A percentile compares a stretch with the other conserved stretches of the same genome.
These are phyloP conservation scores for Starmerella sirachaensis DNA, from an alignment of 805 yeast species.

Conservation along the genomic window DNA sequence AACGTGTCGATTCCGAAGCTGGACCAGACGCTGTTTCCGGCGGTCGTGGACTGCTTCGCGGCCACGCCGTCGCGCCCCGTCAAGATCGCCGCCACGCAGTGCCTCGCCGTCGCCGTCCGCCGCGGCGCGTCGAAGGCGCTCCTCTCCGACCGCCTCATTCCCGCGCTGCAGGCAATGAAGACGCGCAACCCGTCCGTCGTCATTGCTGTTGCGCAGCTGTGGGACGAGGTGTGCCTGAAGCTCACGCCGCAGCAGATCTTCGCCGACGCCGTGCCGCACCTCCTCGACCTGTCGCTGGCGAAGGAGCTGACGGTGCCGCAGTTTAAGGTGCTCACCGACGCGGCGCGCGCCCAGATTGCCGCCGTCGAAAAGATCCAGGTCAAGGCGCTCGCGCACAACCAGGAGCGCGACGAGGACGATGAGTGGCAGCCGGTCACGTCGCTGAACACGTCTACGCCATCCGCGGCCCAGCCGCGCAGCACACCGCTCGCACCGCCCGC, in stretches of 20 bases:
- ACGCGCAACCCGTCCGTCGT: conserved; percentile 62
- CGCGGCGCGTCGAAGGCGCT: conserved; percentile 49
- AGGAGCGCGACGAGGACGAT: conserved; percentile 6
- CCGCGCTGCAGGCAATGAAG: conserved; percentile 61
- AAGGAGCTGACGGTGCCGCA: conserved; percentile 33
- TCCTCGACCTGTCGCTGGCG: conserved; percentile 41
- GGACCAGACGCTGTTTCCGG: conserved; percentile 65
- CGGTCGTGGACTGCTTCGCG: conserved; percentile 58
- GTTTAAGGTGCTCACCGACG: conserved; percentile 32
- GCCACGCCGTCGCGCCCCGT: conserved; percentile 76
- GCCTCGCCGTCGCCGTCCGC: conserved; percentile 13
- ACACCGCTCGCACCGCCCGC: background rate
- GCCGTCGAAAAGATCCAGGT: conserved; percentile 36
- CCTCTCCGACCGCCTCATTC: conserved; percentile 68
- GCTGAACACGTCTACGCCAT: no score
- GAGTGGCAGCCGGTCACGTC: conserved; percentile 14
- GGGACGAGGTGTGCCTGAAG: conserved; percentile 27
- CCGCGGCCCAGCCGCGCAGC: background rate
- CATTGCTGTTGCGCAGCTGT: conserved; percentile 36
- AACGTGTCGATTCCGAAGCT: conserved; percentile 55
- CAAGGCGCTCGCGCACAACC: conserved; percentile 15
- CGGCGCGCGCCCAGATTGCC: conserved; percentile 34
- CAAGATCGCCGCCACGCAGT: conserved; percentile 36
- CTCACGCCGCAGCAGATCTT: conserved; percentile 42
- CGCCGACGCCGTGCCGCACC: conserved; percentile 42